Evolutionary conservation across 768 basidiomycete genomes (phyloP).

Genomic region (Tylopilus intermedius): DNA sequence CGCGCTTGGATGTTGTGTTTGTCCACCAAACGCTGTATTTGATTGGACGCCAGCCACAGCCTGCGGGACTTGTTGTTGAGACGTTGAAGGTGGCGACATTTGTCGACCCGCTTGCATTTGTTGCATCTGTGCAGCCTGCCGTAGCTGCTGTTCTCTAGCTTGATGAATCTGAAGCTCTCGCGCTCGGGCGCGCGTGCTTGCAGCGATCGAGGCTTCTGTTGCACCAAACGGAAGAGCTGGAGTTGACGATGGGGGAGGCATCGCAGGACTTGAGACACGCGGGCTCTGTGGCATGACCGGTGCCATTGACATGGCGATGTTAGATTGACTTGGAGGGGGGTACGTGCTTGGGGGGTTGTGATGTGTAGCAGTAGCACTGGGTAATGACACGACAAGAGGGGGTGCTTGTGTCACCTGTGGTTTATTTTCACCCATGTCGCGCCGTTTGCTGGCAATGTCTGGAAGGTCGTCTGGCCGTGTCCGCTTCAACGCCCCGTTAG

Average conservation of each 20-base stretch:
- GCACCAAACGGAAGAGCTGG: constrained; percentile 31
- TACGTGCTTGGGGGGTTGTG: constrained; percentile 21
- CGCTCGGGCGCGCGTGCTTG: constrained; percentile 29
- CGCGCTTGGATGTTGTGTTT: constrained; percentile 40
- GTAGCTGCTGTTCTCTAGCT: constrained; percentile 31
- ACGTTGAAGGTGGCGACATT: constrained; percentile 39
- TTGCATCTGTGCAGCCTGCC: constrained; percentile 31
- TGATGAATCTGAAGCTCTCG: constrained; percentile 36
- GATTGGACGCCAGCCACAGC: constrained; percentile 13
- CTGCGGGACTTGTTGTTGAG: constrained; percentile 22
- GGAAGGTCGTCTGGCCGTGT: constrained; percentile 51
- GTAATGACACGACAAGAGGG: constrained; percentile 13
- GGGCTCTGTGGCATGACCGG: constrained; percentile 27
- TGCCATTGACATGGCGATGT: constrained; percentile 11
- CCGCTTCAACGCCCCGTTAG: constrained; percentile 49
- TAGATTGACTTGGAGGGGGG: constrained; percentile 16
- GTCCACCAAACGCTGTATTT: constrained; percentile 26
- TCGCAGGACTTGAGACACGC: constrained; percentile 31
- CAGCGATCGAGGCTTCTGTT: constrained; percentile 33
- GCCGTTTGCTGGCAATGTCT: constrained; percentile 53
- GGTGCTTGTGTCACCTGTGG: constrained; percentile 41
- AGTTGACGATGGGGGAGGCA: constrained; percentile 24
- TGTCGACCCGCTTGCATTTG: constrained; percentile 35
- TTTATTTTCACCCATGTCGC: constrained; percentile 65
- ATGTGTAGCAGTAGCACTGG: constrained; percentile 14